Base-by-base conservation (phyloP, 169 alveolate genomes). In the Cryptosporidium viatorum region DNA sequence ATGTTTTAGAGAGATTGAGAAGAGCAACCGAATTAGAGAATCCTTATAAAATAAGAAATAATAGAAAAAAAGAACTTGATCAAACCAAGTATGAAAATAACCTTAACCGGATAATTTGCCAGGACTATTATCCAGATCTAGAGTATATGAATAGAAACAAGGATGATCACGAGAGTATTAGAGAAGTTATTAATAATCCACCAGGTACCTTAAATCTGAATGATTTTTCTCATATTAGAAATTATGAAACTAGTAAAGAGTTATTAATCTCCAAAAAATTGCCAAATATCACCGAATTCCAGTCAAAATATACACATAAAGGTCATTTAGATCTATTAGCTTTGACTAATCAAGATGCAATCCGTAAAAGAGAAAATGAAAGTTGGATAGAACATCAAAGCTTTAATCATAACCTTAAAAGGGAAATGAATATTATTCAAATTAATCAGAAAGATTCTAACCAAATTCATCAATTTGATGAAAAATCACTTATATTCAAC, bases 341-440 rank as follows among this genome's bases (percentile, higher is more conserved):
- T 43, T 29, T 80, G 35, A 41, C 33, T 31, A 65, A 59, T 16
- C 43, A 59, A 18, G 75, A 65, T 23, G 6, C 1, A 12, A 21
- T 48, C 29, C 41, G 26, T 5, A 59, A 18, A 35, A 80, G 51
- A 33, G 68, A 35, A 9, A 60, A 48, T 23, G 68, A 60, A 37
- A 35, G 74, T 26, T 80, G 89, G 89, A 65, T 80, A 4, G 89
- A 80, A 16, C 68, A 62, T 26, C 75, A 59, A n/a, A 80, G 89
- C 50, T 41, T 59, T 18, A 45, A 16, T 5, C 75, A 80, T 39
- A 80, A 80, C 33, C 41, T 80, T 23, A 59, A 80, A 2, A 80
- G 89, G 33, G 89, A 80, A 41, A 21, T 80, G n/a, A 80, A 59
- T 16, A 14, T 80, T 1, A 41, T 62, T 45, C 37, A 65, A 9